Base-by-base conservation (phyloP, 2,329 filamentous ascomycete genomes). In the Ophiostoma piceae region DNA sequence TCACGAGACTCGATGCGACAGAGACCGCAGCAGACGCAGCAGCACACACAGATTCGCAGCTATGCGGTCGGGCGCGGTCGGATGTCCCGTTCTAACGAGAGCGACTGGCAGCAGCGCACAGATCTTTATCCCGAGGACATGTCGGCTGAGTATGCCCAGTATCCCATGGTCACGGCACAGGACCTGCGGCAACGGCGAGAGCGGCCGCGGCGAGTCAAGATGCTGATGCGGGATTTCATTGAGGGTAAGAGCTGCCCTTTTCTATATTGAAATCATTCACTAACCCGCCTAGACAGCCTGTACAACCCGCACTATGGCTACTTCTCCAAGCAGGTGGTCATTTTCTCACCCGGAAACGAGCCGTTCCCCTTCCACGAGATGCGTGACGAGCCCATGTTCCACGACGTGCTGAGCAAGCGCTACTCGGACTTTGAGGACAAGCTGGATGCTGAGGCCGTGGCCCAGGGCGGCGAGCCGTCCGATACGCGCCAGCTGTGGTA, bases 171-270 rank as follows among this genome's bases (percentile, higher is more conserved):
- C 67, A 96, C 93, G 9, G 87, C 92, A n/a, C 85, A 90, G 73
- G 89, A 92, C 72, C 82, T 99, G 74, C 88, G 90, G 74, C 82
- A 80, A 74, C 85, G 91, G 69, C 88, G 82, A 68, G 90, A 96
- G 77, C 84, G 95, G 76, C 95, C 95, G 64, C 87, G 87, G 76
- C 86, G 91, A 78, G 94, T 97, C 74, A 97, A 97, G 86, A 99
- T 99, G 95, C 82, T 97, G 76, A 91, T 96, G 78, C 87, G 96
- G 74, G 96, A 99, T 83, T 99, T 99, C 77, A 95, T 99, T 77
- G 95, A 99, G 79, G 94, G 91, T 93, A 77, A 74, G 79, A 78
- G 6, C 41, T 0, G 2, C 19, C n/a, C n/a, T 1, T 47, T 8
- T 32, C 3, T 14, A 14, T 8, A 11, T 3, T 37, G 26, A 29